Evolutionary conservation across 2,329 filamentous ascomycete species (phyloP).

Genomic region (Pochonia chlamydosporia): DNA sequence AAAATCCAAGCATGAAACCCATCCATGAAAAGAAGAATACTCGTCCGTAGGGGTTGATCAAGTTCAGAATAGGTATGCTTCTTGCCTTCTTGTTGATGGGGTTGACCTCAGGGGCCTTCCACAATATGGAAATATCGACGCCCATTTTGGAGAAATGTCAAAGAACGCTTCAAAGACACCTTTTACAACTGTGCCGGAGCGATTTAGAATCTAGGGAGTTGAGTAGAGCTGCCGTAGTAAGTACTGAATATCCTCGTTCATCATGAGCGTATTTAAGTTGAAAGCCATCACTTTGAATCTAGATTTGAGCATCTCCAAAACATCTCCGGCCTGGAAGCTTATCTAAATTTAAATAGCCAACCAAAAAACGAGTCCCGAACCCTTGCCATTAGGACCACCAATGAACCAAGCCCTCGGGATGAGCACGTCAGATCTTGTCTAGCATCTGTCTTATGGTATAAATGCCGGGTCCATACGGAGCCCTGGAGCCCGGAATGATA

Average conservation of each 20-base stretch:
- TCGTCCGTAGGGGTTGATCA: conserved; percentile 71
- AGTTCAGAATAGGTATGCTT: conserved; percentile 73
- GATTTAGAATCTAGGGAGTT: too few species aligned
- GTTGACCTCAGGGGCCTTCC: conserved; percentile 62
- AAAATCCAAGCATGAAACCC: conserved; percentile 81
- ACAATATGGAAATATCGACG: conserved; percentile 21
- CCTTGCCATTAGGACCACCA: background rate
- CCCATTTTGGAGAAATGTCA: conserved; percentile 16
- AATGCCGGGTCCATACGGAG: background rate
- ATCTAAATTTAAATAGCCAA: background rate
- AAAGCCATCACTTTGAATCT: background rate
- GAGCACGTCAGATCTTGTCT: too few species aligned
- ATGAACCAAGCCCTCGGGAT: background rate
- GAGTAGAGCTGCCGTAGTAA: too few species aligned
- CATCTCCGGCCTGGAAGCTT: background rate
- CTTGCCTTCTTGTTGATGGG: conserved; percentile 78
- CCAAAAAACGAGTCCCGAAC: background rate
- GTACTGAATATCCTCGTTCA: background rate
- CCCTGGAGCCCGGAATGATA: background rate
- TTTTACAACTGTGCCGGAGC: too few species aligned
- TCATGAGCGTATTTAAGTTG: background rate
- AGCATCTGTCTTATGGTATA: background rate
- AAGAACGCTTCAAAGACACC: too few species aligned
- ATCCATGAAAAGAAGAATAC: conserved; percentile 90
- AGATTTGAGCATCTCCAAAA: conserved; percentile 8